Evolutionary conservation across 2,329 filamentous ascomycete species (phyloP).

Genomic region (Gaeumannomyces tritici): DNA sequence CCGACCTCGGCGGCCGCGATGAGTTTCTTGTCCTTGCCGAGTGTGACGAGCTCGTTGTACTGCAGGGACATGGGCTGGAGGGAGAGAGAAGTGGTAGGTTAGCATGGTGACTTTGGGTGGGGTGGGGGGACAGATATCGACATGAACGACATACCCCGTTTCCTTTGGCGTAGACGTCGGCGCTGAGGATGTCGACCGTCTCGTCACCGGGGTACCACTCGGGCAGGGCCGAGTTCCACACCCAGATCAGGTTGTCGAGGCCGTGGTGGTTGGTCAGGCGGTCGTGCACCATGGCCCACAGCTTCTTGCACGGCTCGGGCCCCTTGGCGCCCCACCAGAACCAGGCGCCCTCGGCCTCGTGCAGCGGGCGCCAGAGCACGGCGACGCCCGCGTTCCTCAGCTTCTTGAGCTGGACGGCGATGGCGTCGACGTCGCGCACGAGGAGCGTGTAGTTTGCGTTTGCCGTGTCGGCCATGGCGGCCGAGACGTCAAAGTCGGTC

Average conservation of each 20-base stretch:
- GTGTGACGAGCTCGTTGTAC: conserved; percentile 30
- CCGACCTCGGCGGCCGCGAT: conserved; percentile 37
- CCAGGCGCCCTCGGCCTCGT: conserved; percentile 40
- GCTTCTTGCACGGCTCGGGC: conserved; percentile 31
- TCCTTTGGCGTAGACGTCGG: conserved; percentile 33
- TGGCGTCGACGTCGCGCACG: conserved; percentile 36
- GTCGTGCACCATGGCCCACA: conserved; percentile 32
- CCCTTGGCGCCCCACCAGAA: conserved; percentile 44
- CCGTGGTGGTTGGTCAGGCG: conserved; percentile 31
- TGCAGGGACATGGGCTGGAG: conserved; percentile 28
- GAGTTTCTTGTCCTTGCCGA: conserved; percentile 35
- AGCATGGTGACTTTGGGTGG: background rate
- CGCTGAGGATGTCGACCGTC: conserved; percentile 34
- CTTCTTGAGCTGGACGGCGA: conserved; percentile 33
- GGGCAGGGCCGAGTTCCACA: conserved; percentile 35
- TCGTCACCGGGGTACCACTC: conserved; percentile 38
- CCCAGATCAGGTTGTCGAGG: conserved; percentile 38
- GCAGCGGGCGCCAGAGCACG: conserved; percentile 35
- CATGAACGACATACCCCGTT: conserved; percentile 24
- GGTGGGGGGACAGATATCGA: too few relatives aligned
- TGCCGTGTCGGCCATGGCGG: conserved; percentile 28
- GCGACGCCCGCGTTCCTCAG: conserved; percentile 32
- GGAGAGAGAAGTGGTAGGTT: background rate
- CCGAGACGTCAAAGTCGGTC: conserved; percentile 34
- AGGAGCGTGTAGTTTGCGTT: conserved; percentile 37